Conservation (phyloP, 1,284 basidiomycete genomes). For the Xerocomus minutiporus region DNA sequence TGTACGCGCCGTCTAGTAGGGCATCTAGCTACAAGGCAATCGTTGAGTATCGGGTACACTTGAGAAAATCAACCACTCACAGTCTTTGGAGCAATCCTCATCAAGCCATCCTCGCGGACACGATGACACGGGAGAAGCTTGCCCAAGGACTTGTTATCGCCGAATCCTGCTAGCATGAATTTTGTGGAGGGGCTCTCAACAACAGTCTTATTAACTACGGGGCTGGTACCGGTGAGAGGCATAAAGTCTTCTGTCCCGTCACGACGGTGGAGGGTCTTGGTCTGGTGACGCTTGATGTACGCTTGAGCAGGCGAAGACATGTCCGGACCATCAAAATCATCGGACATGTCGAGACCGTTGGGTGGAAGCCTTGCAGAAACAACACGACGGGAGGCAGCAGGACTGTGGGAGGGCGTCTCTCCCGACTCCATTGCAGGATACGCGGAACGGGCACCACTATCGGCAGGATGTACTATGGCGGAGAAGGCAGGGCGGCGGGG, state of each 20-base stretch:
- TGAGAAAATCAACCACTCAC: constrained; percentile 42
- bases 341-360: constrained; percentile 43
- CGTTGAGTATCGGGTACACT: constrained; percentile 1
- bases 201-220: constrained; percentile 41
- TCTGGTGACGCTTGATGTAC: constrained; percentile 68
- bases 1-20: constrained; percentile 71
- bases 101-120: constrained; percentile 91
- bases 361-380: constrained; percentile 70
- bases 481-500: constrained; percentile 63
- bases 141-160: constrained; percentile 88
- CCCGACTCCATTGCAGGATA: constrained; percentile 37
- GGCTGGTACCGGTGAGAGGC: constrained; percentile 60
- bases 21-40: constrained; percentile 55
- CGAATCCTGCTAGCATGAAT: constrained; percentile 65
- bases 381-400: constrained; percentile 57
- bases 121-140: constrained; percentile 93
- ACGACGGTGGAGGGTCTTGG: constrained; percentile 66
- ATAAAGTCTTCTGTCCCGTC: constrained; percentile 77
- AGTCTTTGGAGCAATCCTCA: constrained; percentile 82
- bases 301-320: constrained; percentile 74
- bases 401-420: constrained; percentile 16
- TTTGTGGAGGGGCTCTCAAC: constrained; percentile 57
- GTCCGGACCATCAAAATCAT: constrained; percentile 60
- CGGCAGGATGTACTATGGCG: constrained; percentile 50
- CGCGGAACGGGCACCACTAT: constrained; percentile 39